Base-by-base conservation (phyloP, 352 stramenopile species). In the Phytophthora pseudosyringae region DNA sequence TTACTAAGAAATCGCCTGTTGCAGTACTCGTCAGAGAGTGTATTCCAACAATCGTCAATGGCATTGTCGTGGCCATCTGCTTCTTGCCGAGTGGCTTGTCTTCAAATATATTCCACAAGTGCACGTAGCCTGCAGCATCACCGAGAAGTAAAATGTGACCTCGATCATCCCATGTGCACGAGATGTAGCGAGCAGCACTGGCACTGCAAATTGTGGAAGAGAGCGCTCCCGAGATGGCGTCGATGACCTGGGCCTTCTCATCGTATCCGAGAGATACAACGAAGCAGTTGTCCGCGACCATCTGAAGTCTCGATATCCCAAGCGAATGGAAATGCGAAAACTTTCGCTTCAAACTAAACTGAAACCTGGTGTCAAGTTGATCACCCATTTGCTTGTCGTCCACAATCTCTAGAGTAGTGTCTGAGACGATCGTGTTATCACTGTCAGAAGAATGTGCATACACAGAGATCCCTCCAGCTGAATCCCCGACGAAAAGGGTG, bases 201-300 rank as follows among this genome's bases (percentile, higher is more conserved):
- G 72, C 16, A 31, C 85, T 89, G 6, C 48, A 63, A 15, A 94
- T 84, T 13, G 83, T 90, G 0, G 78, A 71, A 13, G 83, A 87
- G 4, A 90, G 53, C 5, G 59, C 60, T 1, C 83, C 81, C 1
- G 79, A 87, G 50, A 87, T 89, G 5, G 81, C 78, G 51, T 94
- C 83, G 11, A 91, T 74, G 13, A 94, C 39, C 38, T 90, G 81
- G 1, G 82, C 81, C 28, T 89, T 91, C 16, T 91, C 75, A 39
- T 94, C 86, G 50, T 87, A 94, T 6, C 78, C 81, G 12, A 94
- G 73, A 1, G 86, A 91, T 8, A 93, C 81, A 9, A 94, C 71
- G 41, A 93, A 83, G 33, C 80, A 91, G 59, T 83, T 84, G 49
- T 89, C 81, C 7, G 77, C 76, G 12, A 94, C 63, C 28, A 90